Evolutionary conservation across 179 eudicot species (phyloP), one percentile per base, ranked within the genome.

Genomic region (Patellifolia procumbens): DNA sequence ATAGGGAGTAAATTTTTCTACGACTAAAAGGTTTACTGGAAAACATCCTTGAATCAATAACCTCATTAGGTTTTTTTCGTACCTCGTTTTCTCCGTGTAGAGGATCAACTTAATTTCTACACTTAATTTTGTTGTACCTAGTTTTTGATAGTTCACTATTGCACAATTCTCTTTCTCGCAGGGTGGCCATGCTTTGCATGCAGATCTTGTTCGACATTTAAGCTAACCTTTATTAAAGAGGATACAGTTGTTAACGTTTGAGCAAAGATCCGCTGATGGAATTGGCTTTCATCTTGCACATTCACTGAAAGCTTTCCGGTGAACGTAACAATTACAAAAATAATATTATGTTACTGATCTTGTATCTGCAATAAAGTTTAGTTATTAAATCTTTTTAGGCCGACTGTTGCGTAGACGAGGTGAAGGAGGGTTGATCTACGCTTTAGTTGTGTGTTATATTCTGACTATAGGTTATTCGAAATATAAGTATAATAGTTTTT

Each of bases 161-260:
- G 52, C 51, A 52, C 1, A 6, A 55, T 34, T 81, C 34, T 84
- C 66, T 69, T 60, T 74, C 53, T 17, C 60, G n/a, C 80, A 93
- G 98, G 97, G 88, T 83, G 98, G 98, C 75, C 97, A 94, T 82
- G 88, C 93, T 35, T 68, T 94, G 76, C 98, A 94, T 78, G 80
- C 91, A 13, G 94, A 94, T 71, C 84, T 94, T 62, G 81, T 88
- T 72, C 93, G 89, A 28, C 51, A 59, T 59, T 82, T 94, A 34
- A 59, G 61, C 72, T 62, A 35, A 69, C 37, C 61, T 10, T 49
- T 2, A 35, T 37, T 53, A n/a, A 67, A 67, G 59, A 46, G 22
- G 34, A 22, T 43, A 67, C 34, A 43, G 7, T 24, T 31, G 26
- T 3, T 2, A 20, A 64, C 43, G 46, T 16, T 35, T 64, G 48